phyloP scores from a whole-genome alignment of 2,329 filamentous ascomycete species.

The Fusarium sp. region DNA sequence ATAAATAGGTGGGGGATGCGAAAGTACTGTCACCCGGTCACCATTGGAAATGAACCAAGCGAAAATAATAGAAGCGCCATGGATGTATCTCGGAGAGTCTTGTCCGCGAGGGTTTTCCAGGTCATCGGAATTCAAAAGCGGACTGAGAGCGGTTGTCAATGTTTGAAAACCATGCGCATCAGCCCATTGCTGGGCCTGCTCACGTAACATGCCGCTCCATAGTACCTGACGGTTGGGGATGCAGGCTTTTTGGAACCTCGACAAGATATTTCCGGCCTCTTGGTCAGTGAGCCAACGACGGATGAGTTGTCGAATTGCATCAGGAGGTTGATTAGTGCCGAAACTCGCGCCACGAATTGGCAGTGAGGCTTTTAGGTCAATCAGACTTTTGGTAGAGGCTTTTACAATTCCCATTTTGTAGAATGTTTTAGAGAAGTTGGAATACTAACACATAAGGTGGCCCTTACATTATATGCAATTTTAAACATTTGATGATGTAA shows the following conservation, averaged over 20 bases:
- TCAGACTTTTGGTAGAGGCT: no score
- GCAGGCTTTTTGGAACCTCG: neutral
- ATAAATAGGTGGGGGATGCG: constrained; percentile 34
- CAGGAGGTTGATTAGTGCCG: neutral
- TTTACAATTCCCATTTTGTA: neutral
- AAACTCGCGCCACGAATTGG: neutral
- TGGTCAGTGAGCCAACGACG: neutral
- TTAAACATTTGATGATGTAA: neutral
- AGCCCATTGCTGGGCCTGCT: constrained; percentile 34
- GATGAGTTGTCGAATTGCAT: neutral
- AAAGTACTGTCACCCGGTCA: constrained; percentile 32
- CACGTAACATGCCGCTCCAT: constrained; percentile 37
- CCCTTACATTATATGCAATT: fast-evolving
- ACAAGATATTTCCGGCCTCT: neutral
- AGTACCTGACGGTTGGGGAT: constrained; percentile 33
- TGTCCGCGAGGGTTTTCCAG: neutral
- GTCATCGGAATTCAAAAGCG: constrained; percentile 8
- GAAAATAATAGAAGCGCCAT: constrained; percentile 42
- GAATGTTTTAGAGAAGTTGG: no score
- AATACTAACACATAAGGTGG: no score
- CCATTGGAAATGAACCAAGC: constrained; percentile 24
- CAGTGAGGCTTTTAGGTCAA: no score
- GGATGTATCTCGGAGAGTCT: no score
- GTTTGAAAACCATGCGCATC: constrained; percentile 33
- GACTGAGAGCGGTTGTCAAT: constrained; percentile 37